Evolutionary conservation across 192 early-diverging fungal genomes (phyloP).

Genomic region (Pecoramyces ruminantium): DNA sequence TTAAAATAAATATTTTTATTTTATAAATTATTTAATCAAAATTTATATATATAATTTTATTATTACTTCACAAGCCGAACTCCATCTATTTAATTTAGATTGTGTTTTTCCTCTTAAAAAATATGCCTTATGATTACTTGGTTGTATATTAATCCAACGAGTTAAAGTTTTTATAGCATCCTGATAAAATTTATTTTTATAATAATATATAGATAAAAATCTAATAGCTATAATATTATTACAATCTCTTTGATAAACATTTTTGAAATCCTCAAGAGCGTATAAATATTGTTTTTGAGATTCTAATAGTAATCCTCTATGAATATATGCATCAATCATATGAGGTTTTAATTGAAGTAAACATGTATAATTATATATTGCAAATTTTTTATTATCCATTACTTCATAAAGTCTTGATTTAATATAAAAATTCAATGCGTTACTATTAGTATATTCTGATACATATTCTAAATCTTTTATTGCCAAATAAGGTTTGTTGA

Average conservation of each 20-base stretch:
- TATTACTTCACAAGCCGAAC: background rate
- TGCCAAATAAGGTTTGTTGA: background rate
- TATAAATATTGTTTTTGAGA: background rate
- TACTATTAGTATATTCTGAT: background rate
- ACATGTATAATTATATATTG: background rate
- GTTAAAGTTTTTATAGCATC: background rate
- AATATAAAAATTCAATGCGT: background rate
- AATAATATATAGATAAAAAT: background rate
- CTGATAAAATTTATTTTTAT: background rate
- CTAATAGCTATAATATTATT: background rate
- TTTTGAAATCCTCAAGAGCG: background rate
- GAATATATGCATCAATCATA: background rate
- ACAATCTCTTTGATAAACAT: background rate
- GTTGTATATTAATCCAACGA: background rate
- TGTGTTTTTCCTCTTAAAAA: background rate
- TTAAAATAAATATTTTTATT: too few species aligned
- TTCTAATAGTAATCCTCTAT: background rate
- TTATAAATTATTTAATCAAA: too few species aligned
- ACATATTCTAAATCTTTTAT: background rate
- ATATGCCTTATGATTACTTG: background rate
- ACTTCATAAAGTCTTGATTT: background rate
- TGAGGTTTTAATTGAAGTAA: background rate
- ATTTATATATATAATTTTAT: too few species aligned
- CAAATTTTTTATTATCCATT: background rate
- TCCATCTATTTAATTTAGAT: background rate